These are phyloP conservation scores for Diospyros kaki DNA, from an alignment of 148 eudicot species.

Conservation along the genomic window DNA sequence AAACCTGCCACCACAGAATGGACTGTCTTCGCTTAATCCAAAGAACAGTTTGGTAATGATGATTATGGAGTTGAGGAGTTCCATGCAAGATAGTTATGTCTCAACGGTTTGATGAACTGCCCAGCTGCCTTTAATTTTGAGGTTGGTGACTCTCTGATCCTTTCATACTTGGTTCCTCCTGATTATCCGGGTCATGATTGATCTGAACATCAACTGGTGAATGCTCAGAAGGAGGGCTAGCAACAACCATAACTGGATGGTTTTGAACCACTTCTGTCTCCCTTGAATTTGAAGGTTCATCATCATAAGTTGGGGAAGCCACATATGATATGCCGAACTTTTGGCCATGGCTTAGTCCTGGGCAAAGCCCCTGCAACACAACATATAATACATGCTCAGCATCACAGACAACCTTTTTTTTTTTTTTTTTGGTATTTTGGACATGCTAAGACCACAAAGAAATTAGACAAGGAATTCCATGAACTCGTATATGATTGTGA, in stretches of 20 bases:
- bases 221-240: slow-evolving; percentile 20
- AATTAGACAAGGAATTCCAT: no score
- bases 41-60: not conserved
- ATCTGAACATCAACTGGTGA: slow-evolving; percentile 17
- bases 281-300: slow-evolving; percentile 28
- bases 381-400: slow-evolving; percentile 9
- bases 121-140: slow-evolving; percentile 2
- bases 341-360: slow-evolving; percentile 74
- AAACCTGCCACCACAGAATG: not conserved
- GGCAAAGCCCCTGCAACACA: slow-evolving; percentile 68
- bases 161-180: slow-evolving; percentile 18
- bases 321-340: slow-evolving; percentile 62
- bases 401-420: not conserved
- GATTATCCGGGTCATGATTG: slow-evolving; percentile 15
- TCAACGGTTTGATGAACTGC: not conserved
- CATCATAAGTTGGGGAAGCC: slow-evolving; percentile 32
- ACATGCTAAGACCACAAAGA: not conserved
- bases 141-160: slow-evolving; percentile 15
- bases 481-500: no score
- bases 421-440: not conserved
- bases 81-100: no score
- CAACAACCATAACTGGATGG: slow-evolving; percentile 28
- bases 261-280: slow-evolving; percentile 25
- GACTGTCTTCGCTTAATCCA: not conserved
- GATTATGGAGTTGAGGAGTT: slow-evolving; percentile 2